Conservation (phyloP, 1,284 basidiomycete species). For the Boletus semigastroideus region DNA sequence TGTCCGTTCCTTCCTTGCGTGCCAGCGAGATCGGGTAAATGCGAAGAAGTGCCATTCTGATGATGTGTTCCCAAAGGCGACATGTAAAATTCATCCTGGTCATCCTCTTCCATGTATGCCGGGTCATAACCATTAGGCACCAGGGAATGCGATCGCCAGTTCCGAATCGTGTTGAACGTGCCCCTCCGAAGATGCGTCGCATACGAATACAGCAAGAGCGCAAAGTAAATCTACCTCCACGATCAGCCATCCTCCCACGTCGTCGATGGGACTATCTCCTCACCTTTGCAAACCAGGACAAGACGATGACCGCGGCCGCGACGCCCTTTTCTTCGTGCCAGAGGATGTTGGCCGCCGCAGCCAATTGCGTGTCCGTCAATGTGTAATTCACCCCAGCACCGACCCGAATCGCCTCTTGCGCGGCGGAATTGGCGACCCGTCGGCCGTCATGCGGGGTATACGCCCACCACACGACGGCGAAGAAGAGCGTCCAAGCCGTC, state of each 20-base stretch:
- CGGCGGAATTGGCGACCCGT: constrained; percentile 76
- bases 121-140: constrained; percentile 40
- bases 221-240: constrained; percentile 81
- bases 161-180: constrained; percentile 83
- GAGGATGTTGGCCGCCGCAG: constrained; percentile 70
- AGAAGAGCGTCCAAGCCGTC: constrained; percentile 91
- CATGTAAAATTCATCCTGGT: constrained; percentile 64
- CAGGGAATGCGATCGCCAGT: constrained; percentile 42
- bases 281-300: constrained; percentile 92
- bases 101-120: constrained; percentile 53
- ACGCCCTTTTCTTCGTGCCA: constrained; percentile 91
- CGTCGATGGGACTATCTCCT: constrained; percentile 19
- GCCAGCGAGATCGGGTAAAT: constrained; percentile 60
- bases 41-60: constrained; percentile 38
- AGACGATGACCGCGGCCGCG: constrained; percentile 73
- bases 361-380: constrained; percentile 64
- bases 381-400: constrained; percentile 48
- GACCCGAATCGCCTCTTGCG: constrained; percentile 81
- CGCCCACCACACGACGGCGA: constrained; percentile 88
- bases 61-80: constrained; percentile 50
- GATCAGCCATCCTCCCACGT: background rate
- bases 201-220: constrained; percentile 89
- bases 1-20: constrained; percentile 40
- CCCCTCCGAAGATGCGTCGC: constrained; percentile 91
- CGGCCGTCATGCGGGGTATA: constrained; percentile 89